Evolutionary conservation across 805 yeast genomes (phyloP).

Genomic region (Blastobotrys robertii): DNA sequence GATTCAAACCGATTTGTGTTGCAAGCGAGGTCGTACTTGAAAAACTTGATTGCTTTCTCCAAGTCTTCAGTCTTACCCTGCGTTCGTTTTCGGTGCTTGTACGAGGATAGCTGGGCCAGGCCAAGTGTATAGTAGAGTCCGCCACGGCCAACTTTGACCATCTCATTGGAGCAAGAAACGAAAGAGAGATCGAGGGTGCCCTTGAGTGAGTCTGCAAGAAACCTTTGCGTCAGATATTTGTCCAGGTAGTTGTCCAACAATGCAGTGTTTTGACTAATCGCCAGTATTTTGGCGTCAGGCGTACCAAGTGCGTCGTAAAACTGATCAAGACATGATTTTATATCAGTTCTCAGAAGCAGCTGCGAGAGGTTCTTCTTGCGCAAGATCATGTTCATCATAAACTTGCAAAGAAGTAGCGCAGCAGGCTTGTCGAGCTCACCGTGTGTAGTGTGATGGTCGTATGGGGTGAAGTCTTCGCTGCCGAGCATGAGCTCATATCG

Average conservation of each 20-base stretch:
- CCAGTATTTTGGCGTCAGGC: constrained; percentile 29
- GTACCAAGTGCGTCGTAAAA: constrained; percentile 64
- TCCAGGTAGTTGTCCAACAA: constrained; percentile 37
- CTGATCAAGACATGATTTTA: constrained; percentile 62
- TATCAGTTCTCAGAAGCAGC: constrained; percentile 53
- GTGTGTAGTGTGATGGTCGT: constrained; percentile 50
- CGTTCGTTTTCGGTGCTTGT: constrained; percentile 59
- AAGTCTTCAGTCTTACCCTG: constrained; percentile 75
- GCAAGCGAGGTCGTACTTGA: constrained; percentile 57
- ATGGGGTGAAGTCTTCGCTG: constrained; percentile 50
- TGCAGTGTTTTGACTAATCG: constrained; percentile 31
- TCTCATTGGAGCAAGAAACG: constrained; percentile 13
- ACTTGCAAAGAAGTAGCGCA: constrained; percentile 33
- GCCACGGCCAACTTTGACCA: constrained; percentile 30
- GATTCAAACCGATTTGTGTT: constrained; percentile 66
- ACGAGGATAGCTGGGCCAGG: constrained; percentile 54
- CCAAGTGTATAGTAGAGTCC: constrained; percentile 71
- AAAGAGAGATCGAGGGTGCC: constrained; percentile 16
- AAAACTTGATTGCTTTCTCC: constrained; percentile 57
- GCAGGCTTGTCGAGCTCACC: constrained; percentile 33
- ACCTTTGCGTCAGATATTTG: constrained; percentile 11
- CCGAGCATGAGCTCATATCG: constrained; percentile 59
- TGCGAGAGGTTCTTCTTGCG: constrained; percentile 50
- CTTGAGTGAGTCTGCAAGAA: constrained; percentile 14
- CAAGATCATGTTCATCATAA: constrained; percentile 46